Base-by-base conservation (phyloP, 139 green algal species). In the Coelastrella sp. region DNA sequence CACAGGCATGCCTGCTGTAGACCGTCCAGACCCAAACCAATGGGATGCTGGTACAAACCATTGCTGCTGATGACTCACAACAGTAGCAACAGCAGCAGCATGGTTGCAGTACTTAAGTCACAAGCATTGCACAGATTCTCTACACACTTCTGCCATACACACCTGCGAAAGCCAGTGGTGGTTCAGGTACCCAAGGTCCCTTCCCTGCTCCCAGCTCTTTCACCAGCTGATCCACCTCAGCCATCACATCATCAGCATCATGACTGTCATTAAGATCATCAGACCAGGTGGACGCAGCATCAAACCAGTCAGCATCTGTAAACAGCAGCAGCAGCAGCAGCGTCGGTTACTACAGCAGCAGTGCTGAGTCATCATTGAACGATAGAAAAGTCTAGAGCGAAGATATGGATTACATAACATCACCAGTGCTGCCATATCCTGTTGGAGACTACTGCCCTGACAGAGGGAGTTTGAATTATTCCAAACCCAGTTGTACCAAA, bases 101-200 rank as follows among this genome's bases (percentile, higher is more conserved):
- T 13, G 15, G 45, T 13, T 57, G 45, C 45, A 57, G 11, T 23
- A 57, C 45, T 57, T 57, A 23, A 57, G 11, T 57, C 45, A 57
- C 45, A 57, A 57, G 15, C n/a, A n/a, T n/a, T n/a, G n/a, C n/a
- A n/a, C n/a, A n/a, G n/a, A n/a, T n/a, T n/a, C n/a, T n/a, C n/a
- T n/a, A n/a, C n/a, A n/a, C n/a, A n/a, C n/a, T n/a, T 9, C 45
- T 23, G 11, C 45, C 11, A 57, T 57, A 23, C 50, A 19, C n/a
- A 71, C 53, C 75, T 82, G 51, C 75, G 53, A 69, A 82, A 21
- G 35, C 5, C 51, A 82, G 75, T 35, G 75, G 75, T 2, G 75
- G 51, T 13, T 82, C 75, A 57, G 75, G 75, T 38, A 82, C n/a
- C 75, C 51, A 69, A 5, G 51, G 75, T 21, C 45, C 72, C 11